Conservation (phyloP, 164 flowering plant genomes). For the Piper betle region DNA sequence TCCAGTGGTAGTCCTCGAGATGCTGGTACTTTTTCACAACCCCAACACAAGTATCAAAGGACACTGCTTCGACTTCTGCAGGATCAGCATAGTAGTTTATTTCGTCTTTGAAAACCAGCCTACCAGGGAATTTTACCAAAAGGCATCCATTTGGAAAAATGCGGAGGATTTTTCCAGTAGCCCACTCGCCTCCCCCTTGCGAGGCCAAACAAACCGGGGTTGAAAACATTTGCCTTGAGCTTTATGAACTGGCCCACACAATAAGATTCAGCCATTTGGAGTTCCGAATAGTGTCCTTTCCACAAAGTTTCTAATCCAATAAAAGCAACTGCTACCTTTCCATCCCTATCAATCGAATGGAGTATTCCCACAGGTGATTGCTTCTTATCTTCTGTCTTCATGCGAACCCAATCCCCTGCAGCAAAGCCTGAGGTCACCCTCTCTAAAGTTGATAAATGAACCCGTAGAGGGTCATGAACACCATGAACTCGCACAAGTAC, state of each 20-base stretch:
- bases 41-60: slow-evolving; percentile 41
- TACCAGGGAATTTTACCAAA: slow-evolving; percentile 64
- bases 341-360: slow-evolving; percentile 63
- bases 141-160: slow-evolving; percentile 61
- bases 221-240: slow-evolving; percentile 43
- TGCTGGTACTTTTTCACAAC: slow-evolving; percentile 72
- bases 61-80: slow-evolving; percentile 72
- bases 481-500: slow-evolving; percentile 75
- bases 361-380: slow-evolving; percentile 81
- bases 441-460: slow-evolving; percentile 48
- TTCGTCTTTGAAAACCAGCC: slow-evolving; percentile 29
- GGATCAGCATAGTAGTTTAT: slow-evolving; percentile 64
- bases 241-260: slow-evolving; percentile 74
- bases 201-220: slow-evolving; percentile 87
- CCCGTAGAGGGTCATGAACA: slow-evolving; percentile 72
- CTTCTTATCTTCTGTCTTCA: slow-evolving; percentile 51
- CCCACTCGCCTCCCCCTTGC: slow-evolving; percentile 52
- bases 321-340: slow-evolving; percentile 51
- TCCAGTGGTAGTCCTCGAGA: slow-evolving; percentile 94
- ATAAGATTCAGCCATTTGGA: slow-evolving; percentile 72
- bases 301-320: slow-evolving; percentile 69
- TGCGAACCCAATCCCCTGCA: slow-evolving; percentile 83
- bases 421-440: slow-evolving; percentile 74
- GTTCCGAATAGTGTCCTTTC: slow-evolving; percentile 55
- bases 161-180: slow-evolving; percentile 51